Evolutionary conservation across 768 basidiomycete species (phyloP).

Genomic region (Phlebiopsis gigantea): DNA sequence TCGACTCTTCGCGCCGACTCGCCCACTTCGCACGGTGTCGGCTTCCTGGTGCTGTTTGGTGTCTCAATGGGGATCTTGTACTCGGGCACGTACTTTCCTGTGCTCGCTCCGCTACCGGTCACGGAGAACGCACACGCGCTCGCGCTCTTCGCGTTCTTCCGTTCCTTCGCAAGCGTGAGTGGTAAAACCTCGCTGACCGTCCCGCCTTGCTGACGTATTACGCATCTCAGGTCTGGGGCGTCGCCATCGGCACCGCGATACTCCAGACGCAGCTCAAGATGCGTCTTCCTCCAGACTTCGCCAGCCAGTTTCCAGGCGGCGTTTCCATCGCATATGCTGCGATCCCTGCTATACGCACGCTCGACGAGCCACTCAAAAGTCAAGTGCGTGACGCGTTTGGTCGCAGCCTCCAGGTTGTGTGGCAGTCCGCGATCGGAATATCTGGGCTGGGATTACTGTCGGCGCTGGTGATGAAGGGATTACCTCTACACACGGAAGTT

Average conservation of each 20-base stretch:
- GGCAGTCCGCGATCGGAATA: slow-evolving; percentile 27
- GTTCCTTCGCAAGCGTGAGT: slow-evolving; percentile 14
- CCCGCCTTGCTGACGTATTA: neutral
- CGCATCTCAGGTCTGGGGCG: slow-evolving; percentile 24
- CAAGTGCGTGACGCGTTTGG: slow-evolving; percentile 28
- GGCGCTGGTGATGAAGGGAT: slow-evolving; percentile 20
- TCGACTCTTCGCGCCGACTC: slow-evolving; percentile 21
- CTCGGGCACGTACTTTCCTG: slow-evolving; percentile 16
- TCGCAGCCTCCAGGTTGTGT: slow-evolving; percentile 22
- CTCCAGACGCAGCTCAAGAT: slow-evolving; percentile 28
- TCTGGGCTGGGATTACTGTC: slow-evolving; percentile 23
- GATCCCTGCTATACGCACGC: slow-evolving; percentile 17
- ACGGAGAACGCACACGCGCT: slow-evolving; percentile 30
- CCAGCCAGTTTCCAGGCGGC: slow-evolving; percentile 13
- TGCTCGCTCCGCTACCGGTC: slow-evolving; percentile 25
- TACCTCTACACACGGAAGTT: slow-evolving; percentile 21
- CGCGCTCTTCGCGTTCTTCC: slow-evolving; percentile 24
- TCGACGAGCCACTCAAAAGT: slow-evolving; percentile 23
- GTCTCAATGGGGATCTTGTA: slow-evolving; percentile 12
- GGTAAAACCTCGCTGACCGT: no score
- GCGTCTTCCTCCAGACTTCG: slow-evolving; percentile 22
- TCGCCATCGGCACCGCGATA: slow-evolving; percentile 27
- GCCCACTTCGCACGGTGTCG: slow-evolving; percentile 14
- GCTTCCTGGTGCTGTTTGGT: slow-evolving; percentile 20
- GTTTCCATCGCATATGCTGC: slow-evolving; percentile 17